phyloP scores from a whole-genome alignment of 306 rosid genomes.

The Malus sylvestris region DNA sequence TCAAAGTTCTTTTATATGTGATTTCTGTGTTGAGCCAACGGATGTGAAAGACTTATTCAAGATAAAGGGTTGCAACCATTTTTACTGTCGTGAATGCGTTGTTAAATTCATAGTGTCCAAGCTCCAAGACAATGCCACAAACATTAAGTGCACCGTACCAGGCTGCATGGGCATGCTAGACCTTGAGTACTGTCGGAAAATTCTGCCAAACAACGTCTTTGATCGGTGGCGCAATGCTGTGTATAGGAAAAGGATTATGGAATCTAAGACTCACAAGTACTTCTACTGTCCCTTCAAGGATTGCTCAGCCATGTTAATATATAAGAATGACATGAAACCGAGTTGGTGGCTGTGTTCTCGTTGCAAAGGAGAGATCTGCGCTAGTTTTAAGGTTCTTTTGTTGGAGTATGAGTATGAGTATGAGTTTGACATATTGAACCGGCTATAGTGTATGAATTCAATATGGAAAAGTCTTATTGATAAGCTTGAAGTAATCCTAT shows the following conservation, averaged over 20 bases:
- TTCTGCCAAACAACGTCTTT: conserved; percentile 24
- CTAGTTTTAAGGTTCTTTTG: no score
- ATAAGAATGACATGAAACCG: no score
- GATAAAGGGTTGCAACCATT: conserved; percentile 36
- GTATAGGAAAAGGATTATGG: conserved; percentile 12
- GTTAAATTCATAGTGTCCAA: conserved; percentile 38
- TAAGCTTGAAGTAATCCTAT: no score
- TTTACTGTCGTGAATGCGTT: conserved; percentile 43
- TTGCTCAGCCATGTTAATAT: no score
- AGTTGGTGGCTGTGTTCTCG: no score
- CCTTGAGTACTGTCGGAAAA: conserved; percentile 16
- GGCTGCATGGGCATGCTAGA: conserved; percentile 30
- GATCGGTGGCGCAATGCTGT: conserved; percentile 38
- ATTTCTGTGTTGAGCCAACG: conserved; percentile 26
- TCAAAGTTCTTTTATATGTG: conserved; percentile 2
- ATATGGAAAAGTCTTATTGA: no score
- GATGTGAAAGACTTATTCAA: conserved; percentile 6
- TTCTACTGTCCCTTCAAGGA: no score
- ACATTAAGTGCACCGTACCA: conserved; percentile 32
- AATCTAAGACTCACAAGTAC: neutral
- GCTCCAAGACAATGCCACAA: conserved; percentile 23
- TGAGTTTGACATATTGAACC: no score
- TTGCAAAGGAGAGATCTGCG: no score
- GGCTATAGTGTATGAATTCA: no score
- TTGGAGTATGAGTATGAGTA: no score